Base-by-base conservation (phyloP, 1,139 yeast genomes). In the Taiozyma onychis region DNA sequence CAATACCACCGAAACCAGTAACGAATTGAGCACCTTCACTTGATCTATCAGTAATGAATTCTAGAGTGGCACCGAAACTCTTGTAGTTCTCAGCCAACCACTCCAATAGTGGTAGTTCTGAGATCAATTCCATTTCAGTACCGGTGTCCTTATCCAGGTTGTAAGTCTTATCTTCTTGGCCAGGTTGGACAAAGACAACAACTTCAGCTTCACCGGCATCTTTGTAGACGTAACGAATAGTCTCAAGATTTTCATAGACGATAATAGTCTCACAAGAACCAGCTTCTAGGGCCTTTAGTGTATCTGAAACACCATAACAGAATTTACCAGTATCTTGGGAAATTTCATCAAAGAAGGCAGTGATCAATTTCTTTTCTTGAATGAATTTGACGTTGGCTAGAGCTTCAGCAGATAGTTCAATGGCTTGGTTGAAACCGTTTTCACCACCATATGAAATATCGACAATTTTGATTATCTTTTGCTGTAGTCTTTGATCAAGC, bases 401-500 rank as follows among this genome's bases (percentile, higher is more conserved):
- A 26, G 99, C 88, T 75, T 93, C 99, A 43, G 97, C 97, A 30
- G 97, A 87, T 59, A 93, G 78, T 72, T 93, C 99, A 65, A 93
- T 93, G 48, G 99, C 99, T 75, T 93, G 99, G 75, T 93, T 93
- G 77, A 93, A 93, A 47, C 99, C 99, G 69, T 93, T 93, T 73
- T 93, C 99, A 65, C 99, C 99, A 70, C 99, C 99, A 66, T 93
- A 93, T 3, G 98, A 91, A 50, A 93, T 88, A 77, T 93, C 99
- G 51, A 95, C 99, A 67, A 90, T 81, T 71, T 90, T 89, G 55
- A 93, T 79, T 62, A 93, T 85, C 73, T 90, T 91, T 47, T 88
- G 85, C 62, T 80, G 89, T 66, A 93, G 79, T 74, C 99, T 88
- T 62, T 74, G 75, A 70, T 93, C 99, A 67, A 93, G 91, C 75